Percentiles rank a stretch among this genome's conserved stretches.
phyloP scores from a whole-genome alignment of 345 rosid genomes.

The Erodium maritimum region DNA sequence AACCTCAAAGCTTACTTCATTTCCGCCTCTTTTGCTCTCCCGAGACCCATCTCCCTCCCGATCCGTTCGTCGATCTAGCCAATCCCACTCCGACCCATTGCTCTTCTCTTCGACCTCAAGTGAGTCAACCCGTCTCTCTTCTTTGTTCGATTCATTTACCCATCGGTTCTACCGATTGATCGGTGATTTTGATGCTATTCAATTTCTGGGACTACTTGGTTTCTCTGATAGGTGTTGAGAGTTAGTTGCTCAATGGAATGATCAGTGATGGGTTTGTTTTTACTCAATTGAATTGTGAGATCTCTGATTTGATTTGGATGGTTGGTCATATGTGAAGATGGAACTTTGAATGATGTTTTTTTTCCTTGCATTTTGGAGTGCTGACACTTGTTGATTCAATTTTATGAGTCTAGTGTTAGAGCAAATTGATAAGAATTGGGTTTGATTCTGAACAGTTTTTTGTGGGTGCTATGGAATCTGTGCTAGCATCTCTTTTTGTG shows the following conservation, averaged over 20 bases:
- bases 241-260: not conserved
- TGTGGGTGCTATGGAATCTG: not conserved
- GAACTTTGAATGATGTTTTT: not conserved
- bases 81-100: not conserved
- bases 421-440: not conserved
- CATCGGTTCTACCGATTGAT: not conserved
- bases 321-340: not conserved
- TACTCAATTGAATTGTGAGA: not conserved
- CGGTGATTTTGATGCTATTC: not conserved
- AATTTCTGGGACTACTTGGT: not conserved
- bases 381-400: not conserved
- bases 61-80: not conserved
- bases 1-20: not conserved
- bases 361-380: not conserved
- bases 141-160: not conserved
- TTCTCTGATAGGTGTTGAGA: not conserved
- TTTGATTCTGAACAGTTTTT: too few relatives aligned
- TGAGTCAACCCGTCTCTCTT: not conserved
- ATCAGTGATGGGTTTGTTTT: too few relatives aligned
- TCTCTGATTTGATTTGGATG: not conserved
- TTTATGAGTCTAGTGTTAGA: not conserved
- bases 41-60: not conserved
- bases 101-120: not conserved
- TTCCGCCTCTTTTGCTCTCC: not conserved
- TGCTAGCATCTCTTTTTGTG: not conserved